Base-by-base conservation (phyloP, 1,139 yeast genomes). In the Spathaspora sp. region DNA sequence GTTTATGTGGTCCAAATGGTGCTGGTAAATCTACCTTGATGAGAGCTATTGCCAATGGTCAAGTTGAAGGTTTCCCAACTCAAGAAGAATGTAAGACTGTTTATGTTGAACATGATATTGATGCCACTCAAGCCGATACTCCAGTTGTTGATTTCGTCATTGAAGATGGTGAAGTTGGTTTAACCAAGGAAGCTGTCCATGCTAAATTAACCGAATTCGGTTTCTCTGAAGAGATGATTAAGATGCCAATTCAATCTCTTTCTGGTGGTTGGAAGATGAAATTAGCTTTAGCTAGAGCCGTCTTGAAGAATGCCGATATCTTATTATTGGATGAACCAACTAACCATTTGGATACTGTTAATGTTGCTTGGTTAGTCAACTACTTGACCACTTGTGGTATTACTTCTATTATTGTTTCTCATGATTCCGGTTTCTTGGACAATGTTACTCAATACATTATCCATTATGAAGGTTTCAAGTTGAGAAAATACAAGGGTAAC, bases 211-310 rank as follows among this genome's bases (percentile, higher is more conserved):
- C 74, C 56, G 97, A 90, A 74, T 93, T 93, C 82, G 82, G 82
- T 67, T 93, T 93, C 89, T 67, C 95, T 62, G 93, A 89, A 54
- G 96, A 84, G 67, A 90, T 90, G 97, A 82, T 84, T 69, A 73
- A 67, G 60, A 87, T 86, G 95, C 95, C 96, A 72, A 91, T 93
- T 72, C 85, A 90, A 70, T 89, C 97, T 56, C 82, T 93, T 64
- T 91, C 98, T 67, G 99, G 99, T 86, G 99, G 99, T 65, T 90
- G 97, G 97, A 93, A 93, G 72, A 93, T 93, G 99, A 93, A 93
- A 74, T 80, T 93, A 56, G 99, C 91, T 69, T 78, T 93, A 62
- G 99, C 99, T 16, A 86, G 98, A 74, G 99, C 99, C 42, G 91
- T 93, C 96, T 77, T 93, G 60, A 89, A 90, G 91, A 89, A 86